phyloP scores from a whole-genome alignment of 2,329 filamentous ascomycete species.

The Orbilia quercus region DNA sequence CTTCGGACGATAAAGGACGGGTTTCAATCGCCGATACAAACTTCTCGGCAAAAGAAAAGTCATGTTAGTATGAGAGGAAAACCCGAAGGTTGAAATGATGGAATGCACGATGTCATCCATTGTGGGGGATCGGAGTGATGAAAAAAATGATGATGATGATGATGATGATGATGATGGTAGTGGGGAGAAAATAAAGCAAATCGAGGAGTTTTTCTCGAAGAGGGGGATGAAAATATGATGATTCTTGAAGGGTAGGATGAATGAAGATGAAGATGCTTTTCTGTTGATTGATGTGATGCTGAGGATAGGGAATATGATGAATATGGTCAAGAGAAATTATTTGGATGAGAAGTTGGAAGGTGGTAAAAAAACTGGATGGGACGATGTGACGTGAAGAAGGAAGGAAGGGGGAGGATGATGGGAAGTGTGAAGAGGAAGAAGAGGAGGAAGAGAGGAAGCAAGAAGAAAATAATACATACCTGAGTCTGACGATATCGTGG shows the following conservation, averaged over 20 bases:
- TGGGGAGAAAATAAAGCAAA: not conserved
- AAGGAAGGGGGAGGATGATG: slow-evolving; percentile 1
- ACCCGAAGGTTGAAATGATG: not conserved
- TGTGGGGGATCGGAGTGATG: not conserved
- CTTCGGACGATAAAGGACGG: not conserved
- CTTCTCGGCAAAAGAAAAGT: no score
- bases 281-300: no score
- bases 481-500: not conserved
- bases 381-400: not conserved
- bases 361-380: not conserved
- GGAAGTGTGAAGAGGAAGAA: not conserved
- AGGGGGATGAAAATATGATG: no score
- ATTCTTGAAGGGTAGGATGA: no score
- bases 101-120: slow-evolving; percentile 9
- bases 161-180: not conserved
- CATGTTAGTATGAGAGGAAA: slow-evolving; percentile 10
- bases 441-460: not conserved
- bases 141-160: not conserved
- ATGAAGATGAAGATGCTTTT: no score
- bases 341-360: not conserved
- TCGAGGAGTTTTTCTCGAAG: no score
- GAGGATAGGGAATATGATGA: not conserved
- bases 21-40: no score
- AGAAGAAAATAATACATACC: not conserved
- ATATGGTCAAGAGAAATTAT: not conserved